Evolutionary conservation across 2,329 filamentous ascomycete genomes (phyloP), one percentile per base, ranked within the genome.

Genomic region (Colletotrichum sp.): DNA sequence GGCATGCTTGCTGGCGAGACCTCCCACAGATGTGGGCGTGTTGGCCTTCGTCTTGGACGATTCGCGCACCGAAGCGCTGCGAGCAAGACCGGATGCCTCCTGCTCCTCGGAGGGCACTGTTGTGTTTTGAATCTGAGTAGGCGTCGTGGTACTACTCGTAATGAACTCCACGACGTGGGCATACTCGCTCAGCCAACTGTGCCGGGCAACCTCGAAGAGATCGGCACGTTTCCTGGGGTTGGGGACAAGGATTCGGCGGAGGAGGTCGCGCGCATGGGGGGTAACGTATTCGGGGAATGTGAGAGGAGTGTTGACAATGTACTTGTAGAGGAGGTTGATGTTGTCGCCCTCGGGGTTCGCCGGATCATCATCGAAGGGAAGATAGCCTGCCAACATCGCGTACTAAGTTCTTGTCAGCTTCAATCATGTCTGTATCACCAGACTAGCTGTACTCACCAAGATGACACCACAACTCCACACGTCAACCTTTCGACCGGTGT

Each of bases 381-480:
- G 90, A 84, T 99, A 99, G 59, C 97, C 97, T 52, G 97, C 97
- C 80, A 99, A 90, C 97, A 99, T 99, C 74, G 97, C 97, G 84
- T 99, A 99, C 96, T 99, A 63, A 65, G 21, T 36, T 65, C 30
- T 34, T 10, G n/a, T 75, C 36, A 74, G 65, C 39, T 34, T 71
- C 32, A 18, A 30, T 21, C 28, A 57, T 9, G 36, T 15, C 18
- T 16, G 28, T 18, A 7, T n/a, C 21, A n/a, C 10, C 52, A 28
- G 6, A 13, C 21, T 30, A 12, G 28, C 28, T 12, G 7, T 18
- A 89, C 95, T 86, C 90, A 98, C 96, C 90, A 99, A 85, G 82
- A 99, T 99, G 52, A 99, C 97, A 86, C 97, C 97, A 83, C 97
- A 99, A 85, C 97, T 99, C 97, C 97, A 99, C 43, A 99, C 97